phyloP scores from a whole-genome alignment of 2,329 filamentous ascomycete genomes.

The Penicillium italicum region DNA sequence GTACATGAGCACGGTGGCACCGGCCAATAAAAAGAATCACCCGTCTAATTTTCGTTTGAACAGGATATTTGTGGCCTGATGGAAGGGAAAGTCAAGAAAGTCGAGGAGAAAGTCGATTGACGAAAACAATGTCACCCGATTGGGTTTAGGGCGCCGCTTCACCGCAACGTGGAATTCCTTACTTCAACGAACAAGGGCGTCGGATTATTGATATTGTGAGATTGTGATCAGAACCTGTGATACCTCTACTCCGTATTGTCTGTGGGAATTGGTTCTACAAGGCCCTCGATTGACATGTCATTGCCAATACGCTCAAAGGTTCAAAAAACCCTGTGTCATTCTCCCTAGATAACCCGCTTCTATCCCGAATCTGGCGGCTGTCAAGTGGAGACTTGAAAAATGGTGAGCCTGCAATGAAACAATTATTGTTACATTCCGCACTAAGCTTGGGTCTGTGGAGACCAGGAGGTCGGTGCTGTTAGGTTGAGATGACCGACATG shows the following conservation, averaged over 20 bases:
- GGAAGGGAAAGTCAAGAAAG: neutral
- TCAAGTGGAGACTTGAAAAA: conserved; percentile 6
- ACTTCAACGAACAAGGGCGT: conserved; percentile 2
- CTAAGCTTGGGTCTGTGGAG: neutral
- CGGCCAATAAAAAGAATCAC: neutral
- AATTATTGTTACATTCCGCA: neutral
- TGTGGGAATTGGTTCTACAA: neutral
- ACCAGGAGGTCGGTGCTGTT: neutral
- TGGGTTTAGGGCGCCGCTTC: conserved; percentile 27
- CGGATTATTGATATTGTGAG: neutral
- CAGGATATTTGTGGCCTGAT: conserved; percentile 16
- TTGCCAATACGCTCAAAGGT: neutral
- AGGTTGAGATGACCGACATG: no score
- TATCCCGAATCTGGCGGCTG: conserved; percentile 1
- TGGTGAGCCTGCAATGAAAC: conserved; percentile 3
- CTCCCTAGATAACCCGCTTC: neutral
- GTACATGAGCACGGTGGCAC: conserved; percentile 37
- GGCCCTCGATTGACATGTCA: neutral
- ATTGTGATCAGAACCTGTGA: neutral
- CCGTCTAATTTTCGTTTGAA: neutral
- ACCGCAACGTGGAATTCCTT: conserved; percentile 23
- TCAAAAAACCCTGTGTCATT: neutral
- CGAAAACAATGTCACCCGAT: conserved; percentile 28
- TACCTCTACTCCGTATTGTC: neutral
- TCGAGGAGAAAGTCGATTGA: conserved; percentile 15